Base-by-base conservation (phyloP, 306 rosid species). In the Trifolium pratense region DNA sequence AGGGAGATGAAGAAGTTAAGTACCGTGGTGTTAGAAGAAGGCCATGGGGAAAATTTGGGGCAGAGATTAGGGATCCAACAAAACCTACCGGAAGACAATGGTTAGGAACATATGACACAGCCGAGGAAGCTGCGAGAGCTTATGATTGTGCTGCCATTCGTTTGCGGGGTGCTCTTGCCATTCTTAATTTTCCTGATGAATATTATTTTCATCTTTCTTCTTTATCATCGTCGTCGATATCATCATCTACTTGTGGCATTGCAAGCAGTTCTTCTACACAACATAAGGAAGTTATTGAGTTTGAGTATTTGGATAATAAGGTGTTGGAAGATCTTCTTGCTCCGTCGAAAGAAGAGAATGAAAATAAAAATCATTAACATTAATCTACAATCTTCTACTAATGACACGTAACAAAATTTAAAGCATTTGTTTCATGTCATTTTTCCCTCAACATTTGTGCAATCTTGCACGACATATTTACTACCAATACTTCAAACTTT, bases 11-110 rank as follows among this genome's bases (percentile, higher is more conserved):
- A 75, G 87, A 77, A 56, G 84, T 75, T 68, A 81, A 46, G 36
- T 90, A 79, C 68, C 86, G 92, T 0, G 96, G 96, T 0, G 96
- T 87, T n/a, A 81, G 96, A 17, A 66, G 52, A 68, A 70, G 96
- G 83, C 96, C 96, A 2, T 90, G 92, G 96, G 96, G 96, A 48
- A 90, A 90, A 75, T 90, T 55, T 37, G 96, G 92, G 0, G 85
- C 96, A 13, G 92, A 90, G 73, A 90, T 90, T 32, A 73, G 96
- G 55, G 96, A 90, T 31, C 87, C 92, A 0, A 43, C 86, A 5
- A 87, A 73, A 73, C 84, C 87, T 16, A 83, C 85, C 0, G 90
- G 90, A 63, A 78, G 90, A 34, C 76, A 46, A 23, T 90, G 96
- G 96, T 83, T 90, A 7, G 96, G 96, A 1, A 90, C 96, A 48